Evolutionary conservation across 2,329 filamentous ascomycete species (phyloP), one percentile per base, ranked within the genome.

Genomic region (Ilyonectria destructans): DNA sequence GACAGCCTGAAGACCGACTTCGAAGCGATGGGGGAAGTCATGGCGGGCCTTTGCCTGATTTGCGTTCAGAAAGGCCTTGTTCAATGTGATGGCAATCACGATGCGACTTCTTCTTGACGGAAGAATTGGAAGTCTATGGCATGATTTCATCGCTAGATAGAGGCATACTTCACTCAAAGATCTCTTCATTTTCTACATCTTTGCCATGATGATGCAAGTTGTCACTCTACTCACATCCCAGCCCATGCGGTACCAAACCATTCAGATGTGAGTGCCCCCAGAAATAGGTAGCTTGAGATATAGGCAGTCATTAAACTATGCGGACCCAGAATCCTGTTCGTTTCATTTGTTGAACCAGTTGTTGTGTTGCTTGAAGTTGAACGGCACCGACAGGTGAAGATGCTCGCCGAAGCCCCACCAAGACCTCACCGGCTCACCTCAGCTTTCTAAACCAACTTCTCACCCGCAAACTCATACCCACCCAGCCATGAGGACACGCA

Each of bases 401-500:
- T 35, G 29, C 12, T 54, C 19, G 12, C 37, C 1, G 10, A 40
- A 48, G 56, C 69, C 60, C 71, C 71, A 63, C 71, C 67, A 64
- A 71, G 72, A 54, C 45, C 65, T 61, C 40, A 46, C 46, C 37
- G 35, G 31, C 33, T n/a, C 46, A 68, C 46, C 46, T 70, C 55
- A 65, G n/a, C 54, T 23, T 62, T 37, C 51, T 54, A 35, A 33
- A 43, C 55, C n/a, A 63, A 31, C 40, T 65, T 61, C 23, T 62
- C 51, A 51, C 52, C 51, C 63, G 35, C 59, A 59, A 58, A 31
- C 35, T 45, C 51, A 37, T 58, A 66, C 21, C 21, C 56, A 21
- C 46, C 46, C 63, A 67, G 69, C 52, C 46, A 83, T 82, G 80
- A 79, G 78, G 71, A 81, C 81, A n/a, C 77, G 81, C 57, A 78